phyloP scores from a whole-genome alignment of 2,329 filamentous ascomycete species.

The Macrophomina pseudophaseolina region DNA sequence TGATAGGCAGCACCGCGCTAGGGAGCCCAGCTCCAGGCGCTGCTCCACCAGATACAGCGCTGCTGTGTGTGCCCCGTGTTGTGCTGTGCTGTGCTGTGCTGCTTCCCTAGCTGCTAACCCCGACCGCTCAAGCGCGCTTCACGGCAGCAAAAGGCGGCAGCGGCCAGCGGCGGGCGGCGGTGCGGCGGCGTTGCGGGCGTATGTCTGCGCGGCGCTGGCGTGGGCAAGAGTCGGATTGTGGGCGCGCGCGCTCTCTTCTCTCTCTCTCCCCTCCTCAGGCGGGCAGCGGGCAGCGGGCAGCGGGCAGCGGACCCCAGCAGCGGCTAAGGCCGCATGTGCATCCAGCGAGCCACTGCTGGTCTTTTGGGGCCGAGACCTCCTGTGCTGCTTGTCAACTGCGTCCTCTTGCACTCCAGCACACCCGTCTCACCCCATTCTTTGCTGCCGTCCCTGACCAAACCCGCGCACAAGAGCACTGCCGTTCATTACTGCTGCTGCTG shows the following conservation, averaged over 20 bases:
- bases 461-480: not conserved
- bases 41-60: too few species aligned
- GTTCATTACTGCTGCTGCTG: conserved; percentile 4
- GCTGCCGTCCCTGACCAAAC: conserved; percentile 12
- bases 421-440: conserved; percentile 25
- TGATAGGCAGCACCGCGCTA: too few species aligned
- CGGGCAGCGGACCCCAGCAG: conserved; percentile 19
- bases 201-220: not conserved
- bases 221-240: not conserved
- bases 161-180: not conserved
- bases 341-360: conserved; percentile 22
- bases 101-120: not conserved
- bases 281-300: not conserved
- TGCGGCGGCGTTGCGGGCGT: not conserved
- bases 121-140: not conserved
- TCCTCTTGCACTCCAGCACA: conserved; percentile 10
- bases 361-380: conserved; percentile 23
- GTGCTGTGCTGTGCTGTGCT: not conserved
- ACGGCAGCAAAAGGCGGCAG: conserved; percentile 2
- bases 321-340: conserved; percentile 24
- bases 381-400: conserved; percentile 22
- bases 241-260: not conserved
- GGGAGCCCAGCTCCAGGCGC: too few species aligned
- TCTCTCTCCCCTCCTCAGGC: not conserved
- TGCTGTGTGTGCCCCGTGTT: too few species aligned